These are phyloP conservation scores for Glycine latifolia DNA, from an alignment of 306 rosid species.

Conservation along the genomic window DNA sequence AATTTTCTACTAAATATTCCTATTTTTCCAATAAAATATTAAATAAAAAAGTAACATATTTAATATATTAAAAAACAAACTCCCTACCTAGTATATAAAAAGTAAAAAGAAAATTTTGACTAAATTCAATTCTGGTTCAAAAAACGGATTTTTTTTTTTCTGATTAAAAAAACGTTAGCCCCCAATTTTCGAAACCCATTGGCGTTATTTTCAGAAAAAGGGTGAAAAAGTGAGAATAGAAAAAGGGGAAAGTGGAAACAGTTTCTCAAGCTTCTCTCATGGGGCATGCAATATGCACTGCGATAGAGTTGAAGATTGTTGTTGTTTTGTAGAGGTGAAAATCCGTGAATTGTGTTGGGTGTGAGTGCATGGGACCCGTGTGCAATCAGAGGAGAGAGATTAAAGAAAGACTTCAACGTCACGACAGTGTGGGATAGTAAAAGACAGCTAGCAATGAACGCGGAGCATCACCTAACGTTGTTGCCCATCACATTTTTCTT, in stretches of 20 bases:
- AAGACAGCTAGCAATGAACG: constrained; percentile 86
- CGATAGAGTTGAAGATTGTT: not conserved
- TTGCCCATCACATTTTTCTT: not conserved
- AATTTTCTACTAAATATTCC: no score
- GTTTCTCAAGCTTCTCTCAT: not conserved
- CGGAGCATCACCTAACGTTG: constrained; percentile 56
- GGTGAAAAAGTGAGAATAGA: not conserved
- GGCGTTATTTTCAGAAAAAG: not conserved
- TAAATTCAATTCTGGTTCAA: not conserved
- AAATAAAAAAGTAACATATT: no score
- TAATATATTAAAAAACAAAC: no score
- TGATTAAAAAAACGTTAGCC: not conserved
- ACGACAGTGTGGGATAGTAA: constrained; percentile 48
- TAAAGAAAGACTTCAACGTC: constrained; percentile 53
- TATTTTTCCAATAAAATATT: no score
- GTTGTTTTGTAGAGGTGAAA: not conserved
- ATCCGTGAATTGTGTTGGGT: no score
- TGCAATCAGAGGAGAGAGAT: constrained; percentile 5
- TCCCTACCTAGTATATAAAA: no score
- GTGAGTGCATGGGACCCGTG: constrained; percentile 10
- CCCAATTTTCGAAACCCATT: not conserved
- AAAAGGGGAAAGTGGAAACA: not conserved
- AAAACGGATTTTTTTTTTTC: not conserved
- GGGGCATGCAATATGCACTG: not conserved
- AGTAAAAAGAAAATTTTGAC: no score